These are phyloP conservation scores for Bipolaris oryzae DNA, from an alignment of 2,329 filamentous ascomycete genomes.

Conservation along the genomic window DNA sequence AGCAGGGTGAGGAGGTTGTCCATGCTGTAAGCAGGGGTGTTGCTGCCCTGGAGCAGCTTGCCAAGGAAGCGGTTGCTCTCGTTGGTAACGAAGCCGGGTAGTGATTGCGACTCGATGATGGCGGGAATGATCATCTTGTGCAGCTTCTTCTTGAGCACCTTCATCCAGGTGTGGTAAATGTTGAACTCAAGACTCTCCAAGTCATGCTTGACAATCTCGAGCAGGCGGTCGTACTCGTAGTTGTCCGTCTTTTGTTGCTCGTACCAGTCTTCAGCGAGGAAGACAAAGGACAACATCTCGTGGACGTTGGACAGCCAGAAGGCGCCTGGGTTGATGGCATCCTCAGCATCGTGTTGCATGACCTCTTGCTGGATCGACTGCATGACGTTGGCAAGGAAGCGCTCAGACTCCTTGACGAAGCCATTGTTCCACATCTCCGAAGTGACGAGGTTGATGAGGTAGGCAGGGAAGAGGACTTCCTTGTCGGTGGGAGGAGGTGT, in stretches of 20 bases:
- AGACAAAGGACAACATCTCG: constrained; percentile 99
- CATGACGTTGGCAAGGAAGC: constrained; percentile 99
- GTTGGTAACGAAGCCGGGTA: constrained; percentile 97
- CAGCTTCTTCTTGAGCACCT: constrained; percentile 98
- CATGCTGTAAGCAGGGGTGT: constrained; percentile 97
- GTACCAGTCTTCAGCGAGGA: constrained; percentile 99
- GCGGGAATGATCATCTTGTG: constrained; percentile 99
- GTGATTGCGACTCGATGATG: constrained; percentile 97
- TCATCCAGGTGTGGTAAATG: constrained; percentile 99
- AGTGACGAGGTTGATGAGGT: constrained; percentile 97
- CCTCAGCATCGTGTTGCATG: constrained; percentile 97
- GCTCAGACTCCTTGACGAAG: constrained; percentile 98
- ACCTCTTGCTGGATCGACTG: constrained; percentile 99
- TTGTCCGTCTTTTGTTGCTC: constrained; percentile 99
- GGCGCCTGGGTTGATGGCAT: constrained; percentile 93
- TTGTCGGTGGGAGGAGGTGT: constrained; percentile 94
- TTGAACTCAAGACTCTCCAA: constrained; percentile 98
- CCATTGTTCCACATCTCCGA: constrained; percentile 99
- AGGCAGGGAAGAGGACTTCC: constrained; percentile 97
- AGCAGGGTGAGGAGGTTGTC: constrained; percentile 94
- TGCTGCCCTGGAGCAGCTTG: constrained; percentile 91
- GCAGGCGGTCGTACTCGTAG: constrained; percentile 94
- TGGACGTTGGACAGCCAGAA: constrained; percentile 99
- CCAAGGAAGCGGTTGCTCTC: constrained; percentile 98
- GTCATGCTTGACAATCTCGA: constrained; percentile 99